Base-by-base conservation (phyloP, 164 flowering plant species). In the Kingdonia uniflora region DNA sequence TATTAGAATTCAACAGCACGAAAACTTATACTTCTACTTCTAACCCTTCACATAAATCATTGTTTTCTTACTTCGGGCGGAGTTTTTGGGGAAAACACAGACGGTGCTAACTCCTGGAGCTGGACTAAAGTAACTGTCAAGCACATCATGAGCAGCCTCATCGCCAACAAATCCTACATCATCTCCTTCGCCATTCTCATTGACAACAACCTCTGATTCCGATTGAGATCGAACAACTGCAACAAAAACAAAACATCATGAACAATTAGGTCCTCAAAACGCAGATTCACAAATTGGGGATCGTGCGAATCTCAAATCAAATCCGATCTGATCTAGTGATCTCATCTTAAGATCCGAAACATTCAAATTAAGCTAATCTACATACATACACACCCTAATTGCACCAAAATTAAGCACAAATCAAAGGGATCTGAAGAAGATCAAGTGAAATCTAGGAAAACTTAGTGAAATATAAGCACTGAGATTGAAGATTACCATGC, bases 91-190 rank as follows among this genome's bases (percentile, higher is more conserved):
- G 73, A 94, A 94, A 52, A 89, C 77, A 48, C 79, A 77, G 21
- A 80, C 72, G 5, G 99, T 87, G 14, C 83, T 88, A 44, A 94
- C 77, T 24, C 90, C 99, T 6, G 84, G 76, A 59, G 97, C 96
- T 19, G 99, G 68, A 69, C 73, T 61, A 42, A 74, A 83, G 42
- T 7, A 65, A 47, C 53, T 81, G 52, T 72, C 80, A 16, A 63
- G 84, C 29, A 55, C 72, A 59, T 81, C 96, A 16, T 84, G 82
- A 40, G 80, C 87, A 63, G 78, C 95, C 47, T 79, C 63, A 48
- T 85, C 95, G 51, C 35, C 8, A 29, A 29, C 35, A 3, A 8
- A 3, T 29, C 35, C 35, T 29, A 29, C 35, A 29, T 49, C 92
- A 59, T 43, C 78, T 37, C 71, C 91, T 23, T 75, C 83, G 51